Conservation (phyloP, 176 grass and related monocot genomes). For the Rhynchospora tenuis region DNA sequence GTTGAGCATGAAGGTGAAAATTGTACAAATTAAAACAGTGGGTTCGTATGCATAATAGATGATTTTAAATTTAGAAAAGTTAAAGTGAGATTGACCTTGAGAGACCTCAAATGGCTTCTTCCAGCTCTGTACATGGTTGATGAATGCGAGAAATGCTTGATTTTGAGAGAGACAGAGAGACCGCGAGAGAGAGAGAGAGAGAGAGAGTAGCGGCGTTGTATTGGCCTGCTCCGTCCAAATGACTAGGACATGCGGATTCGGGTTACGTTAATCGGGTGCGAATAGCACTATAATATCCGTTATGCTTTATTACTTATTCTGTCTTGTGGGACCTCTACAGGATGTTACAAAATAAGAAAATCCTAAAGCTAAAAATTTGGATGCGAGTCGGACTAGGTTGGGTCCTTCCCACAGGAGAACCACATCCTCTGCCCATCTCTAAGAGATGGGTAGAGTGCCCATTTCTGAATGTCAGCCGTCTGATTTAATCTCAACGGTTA, state of each 20-base stretch:
- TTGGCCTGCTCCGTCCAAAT: neutral
- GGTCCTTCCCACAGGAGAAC: neutral
- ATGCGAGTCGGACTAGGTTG: neutral
- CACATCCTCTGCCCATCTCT: no score
- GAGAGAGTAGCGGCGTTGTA: neutral
- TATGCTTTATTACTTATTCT: neutral
- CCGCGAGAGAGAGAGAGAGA: neutral
- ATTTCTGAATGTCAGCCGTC: no score
- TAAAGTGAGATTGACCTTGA: neutral
- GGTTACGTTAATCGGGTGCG: neutral
- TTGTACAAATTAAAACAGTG: neutral
- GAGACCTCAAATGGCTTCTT: neutral
- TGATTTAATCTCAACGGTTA: no score
- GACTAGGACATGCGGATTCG: neutral
- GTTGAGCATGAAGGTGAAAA: neutral
- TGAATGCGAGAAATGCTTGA: neutral
- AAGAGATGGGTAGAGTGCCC: no score
- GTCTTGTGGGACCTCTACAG: neutral
- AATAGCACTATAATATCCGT: neutral
- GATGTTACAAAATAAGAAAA: no score
- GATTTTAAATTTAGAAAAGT: neutral
- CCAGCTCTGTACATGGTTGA: neutral
- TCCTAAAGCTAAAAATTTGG: neutral
- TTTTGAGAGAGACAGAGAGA: neutral
- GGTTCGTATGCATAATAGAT: neutral